Percentiles rank a stretch among this genome's conserved stretches.
Conservation (phyloP, 352 stramenopile species). For the Bremia lactucae region DNA sequence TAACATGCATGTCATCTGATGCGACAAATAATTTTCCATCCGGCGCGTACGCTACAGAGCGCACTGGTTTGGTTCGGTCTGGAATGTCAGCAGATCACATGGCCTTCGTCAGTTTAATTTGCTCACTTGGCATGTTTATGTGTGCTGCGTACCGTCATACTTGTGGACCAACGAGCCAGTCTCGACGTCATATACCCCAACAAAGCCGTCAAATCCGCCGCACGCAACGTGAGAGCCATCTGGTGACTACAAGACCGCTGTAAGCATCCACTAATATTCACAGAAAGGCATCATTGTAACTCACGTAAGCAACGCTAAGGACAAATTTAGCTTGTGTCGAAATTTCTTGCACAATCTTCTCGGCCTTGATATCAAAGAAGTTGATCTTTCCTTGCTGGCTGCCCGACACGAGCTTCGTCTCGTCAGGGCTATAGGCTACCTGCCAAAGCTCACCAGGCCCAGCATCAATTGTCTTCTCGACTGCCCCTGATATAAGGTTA, state of each 20-base stretch:
- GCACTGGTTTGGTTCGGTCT: slow-evolving; percentile 84
- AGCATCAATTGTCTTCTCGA: slow-evolving; percentile 81
- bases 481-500: slow-evolving; percentile 50
- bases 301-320: slow-evolving; percentile 64
- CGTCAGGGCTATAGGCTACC: slow-evolving; percentile 72
- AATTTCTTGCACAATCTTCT: slow-evolving; percentile 75
- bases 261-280: not conserved
- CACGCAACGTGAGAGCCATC: slow-evolving; percentile 78
- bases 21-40: slow-evolving; percentile 83
- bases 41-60: slow-evolving; percentile 71
- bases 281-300: slow-evolving; percentile 3
- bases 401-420: slow-evolving; percentile 69
- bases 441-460: slow-evolving; percentile 84
- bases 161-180: slow-evolving; percentile 71
- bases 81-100: not conserved
- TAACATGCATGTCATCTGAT: slow-evolving; percentile 88
- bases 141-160: slow-evolving; percentile 50
- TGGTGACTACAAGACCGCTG: slow-evolving; percentile 36
- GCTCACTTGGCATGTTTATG: not conserved
- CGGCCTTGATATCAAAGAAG: slow-evolving; percentile 67
- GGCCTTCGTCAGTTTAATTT: not conserved
- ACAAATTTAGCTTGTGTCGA: slow-evolving; percentile 62
- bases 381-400: slow-evolving; percentile 85
- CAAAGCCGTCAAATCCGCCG: slow-evolving; percentile 70
- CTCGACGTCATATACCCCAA: slow-evolving; percentile 81